These are phyloP conservation scores for Parathielavia appendiculata DNA, from an alignment of 495 filamentous ascomycete species.

Conservation along the genomic window DNA sequence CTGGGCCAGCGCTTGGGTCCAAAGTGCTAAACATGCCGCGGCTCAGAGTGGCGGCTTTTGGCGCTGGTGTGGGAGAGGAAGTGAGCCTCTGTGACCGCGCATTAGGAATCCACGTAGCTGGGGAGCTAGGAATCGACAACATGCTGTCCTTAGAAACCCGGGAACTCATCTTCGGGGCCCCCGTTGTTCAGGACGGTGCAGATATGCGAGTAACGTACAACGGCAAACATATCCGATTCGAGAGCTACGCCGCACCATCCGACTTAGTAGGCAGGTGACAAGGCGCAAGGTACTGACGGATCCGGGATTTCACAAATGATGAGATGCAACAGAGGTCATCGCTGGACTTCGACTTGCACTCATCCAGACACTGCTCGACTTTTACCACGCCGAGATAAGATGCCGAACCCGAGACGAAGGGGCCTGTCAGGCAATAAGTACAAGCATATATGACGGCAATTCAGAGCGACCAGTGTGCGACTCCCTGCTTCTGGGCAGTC, in stretches of 20 bases:
- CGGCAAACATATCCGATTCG: neutral
- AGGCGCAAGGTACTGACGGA: neutral
- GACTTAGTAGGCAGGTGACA: neutral
- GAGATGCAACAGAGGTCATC: neutral
- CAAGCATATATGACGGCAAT: neutral
- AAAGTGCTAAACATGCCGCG: neutral
- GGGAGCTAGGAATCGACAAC: neutral
- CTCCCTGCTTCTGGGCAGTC: neutral
- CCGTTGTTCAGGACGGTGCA: neutral
- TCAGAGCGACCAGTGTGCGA: neutral
- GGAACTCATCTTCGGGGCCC: neutral
- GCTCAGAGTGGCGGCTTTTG: no score
- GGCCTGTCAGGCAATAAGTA: no score
- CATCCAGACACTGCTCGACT: neutral
- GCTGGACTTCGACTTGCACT: neutral
- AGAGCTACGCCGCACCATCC: neutral
- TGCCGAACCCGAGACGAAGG: neutral
- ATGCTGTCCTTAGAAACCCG: neutral
- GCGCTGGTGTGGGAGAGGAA: no score
- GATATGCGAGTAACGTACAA: neutral
- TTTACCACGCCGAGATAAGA: neutral
- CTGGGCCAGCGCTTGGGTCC: slow-evolving; percentile 22
- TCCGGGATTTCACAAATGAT: neutral
- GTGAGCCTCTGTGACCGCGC: neutral
- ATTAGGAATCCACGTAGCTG: neutral